phyloP scores from a whole-genome alignment of 176 grass and related monocot genomes.

The Musa schizocarpa region DNA sequence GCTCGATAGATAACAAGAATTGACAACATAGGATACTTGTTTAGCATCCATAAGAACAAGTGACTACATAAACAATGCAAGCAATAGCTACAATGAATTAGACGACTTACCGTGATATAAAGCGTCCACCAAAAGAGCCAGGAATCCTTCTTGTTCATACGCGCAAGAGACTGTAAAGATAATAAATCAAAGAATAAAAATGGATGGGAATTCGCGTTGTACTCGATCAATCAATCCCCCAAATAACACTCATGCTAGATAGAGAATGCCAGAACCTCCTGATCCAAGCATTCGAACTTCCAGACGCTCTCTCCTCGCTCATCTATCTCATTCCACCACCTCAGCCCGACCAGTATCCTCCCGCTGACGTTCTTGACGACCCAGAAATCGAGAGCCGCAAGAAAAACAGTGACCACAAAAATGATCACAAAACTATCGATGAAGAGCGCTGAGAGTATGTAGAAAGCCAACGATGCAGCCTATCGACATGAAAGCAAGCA shows the following conservation, averaged over 20 bases:
- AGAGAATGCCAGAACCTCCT: constrained; percentile 46
- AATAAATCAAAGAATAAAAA: neutral
- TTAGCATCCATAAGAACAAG: neutral
- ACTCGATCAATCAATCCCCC: neutral
- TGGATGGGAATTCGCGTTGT: neutral
- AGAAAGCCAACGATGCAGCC: constrained; percentile 66
- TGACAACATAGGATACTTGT: no score
- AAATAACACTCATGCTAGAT: neutral
- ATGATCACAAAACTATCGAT: constrained; percentile 93
- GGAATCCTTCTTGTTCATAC: constrained; percentile 95
- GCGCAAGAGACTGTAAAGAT: constrained; percentile 57
- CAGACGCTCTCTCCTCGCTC: constrained; percentile 75
- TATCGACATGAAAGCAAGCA: constrained; percentile 23
- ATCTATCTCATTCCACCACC: constrained; percentile 98
- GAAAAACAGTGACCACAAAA: constrained; percentile 84
- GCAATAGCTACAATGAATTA: neutral
- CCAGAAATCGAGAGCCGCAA: constrained; percentile 91
- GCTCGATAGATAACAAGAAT: no score
- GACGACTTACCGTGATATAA: constrained; percentile 67
- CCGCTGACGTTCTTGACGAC: constrained; percentile 94
- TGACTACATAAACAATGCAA: neutral
- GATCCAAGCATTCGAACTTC: constrained; percentile 90
- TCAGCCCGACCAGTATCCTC: constrained; percentile 75
- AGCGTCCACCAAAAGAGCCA: constrained; percentile 99
- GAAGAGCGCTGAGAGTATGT: constrained; percentile 75